These are phyloP conservation scores for Chrysanthemum lavandulifolium DNA, from an alignment of 129 eudicot genomes.

Conservation along the genomic window DNA sequence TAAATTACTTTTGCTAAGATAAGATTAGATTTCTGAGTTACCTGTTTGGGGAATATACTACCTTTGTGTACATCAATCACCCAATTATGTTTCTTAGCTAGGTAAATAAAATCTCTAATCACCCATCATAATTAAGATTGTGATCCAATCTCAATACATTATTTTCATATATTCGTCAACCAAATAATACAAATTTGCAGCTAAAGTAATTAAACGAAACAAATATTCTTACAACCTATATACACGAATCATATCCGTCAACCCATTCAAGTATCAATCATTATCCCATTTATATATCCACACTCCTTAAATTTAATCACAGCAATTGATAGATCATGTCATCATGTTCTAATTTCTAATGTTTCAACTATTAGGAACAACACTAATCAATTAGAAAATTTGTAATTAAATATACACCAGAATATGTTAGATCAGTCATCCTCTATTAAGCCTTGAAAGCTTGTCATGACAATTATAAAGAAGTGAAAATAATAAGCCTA, in stretches of 20 bases:
- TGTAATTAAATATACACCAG: not conserved
- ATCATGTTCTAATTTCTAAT: constrained; percentile 16
- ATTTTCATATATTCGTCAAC: not conserved
- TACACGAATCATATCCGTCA: not conserved
- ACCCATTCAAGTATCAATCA: not conserved
- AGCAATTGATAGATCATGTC: constrained; percentile 4
- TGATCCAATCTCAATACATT: not conserved
- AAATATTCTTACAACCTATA: not conserved
- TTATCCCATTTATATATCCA: not conserved
- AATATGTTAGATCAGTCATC: too few relatives aligned
- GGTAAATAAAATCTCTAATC: not conserved
- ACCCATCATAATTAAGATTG: not conserved
- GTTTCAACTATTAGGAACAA: constrained; percentile 18
- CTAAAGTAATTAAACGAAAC: not conserved
- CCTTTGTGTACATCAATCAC: too few relatives aligned
- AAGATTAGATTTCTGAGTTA: too few relatives aligned
- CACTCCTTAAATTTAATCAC: not conserved
- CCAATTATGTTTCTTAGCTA: too few relatives aligned
- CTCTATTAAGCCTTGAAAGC: not conserved
- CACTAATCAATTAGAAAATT: not conserved
- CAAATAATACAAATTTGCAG: not conserved
- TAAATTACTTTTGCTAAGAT: too few relatives aligned
- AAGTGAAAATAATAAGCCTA: not conserved
- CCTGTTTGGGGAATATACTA: too few relatives aligned
- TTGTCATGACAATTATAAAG: not conserved